A percentile compares a stretch with the other conserved stretches of the same genome.
Conservation (phyloP, 73 alveolate species). For the Symbiodinium pilosum region DNA sequence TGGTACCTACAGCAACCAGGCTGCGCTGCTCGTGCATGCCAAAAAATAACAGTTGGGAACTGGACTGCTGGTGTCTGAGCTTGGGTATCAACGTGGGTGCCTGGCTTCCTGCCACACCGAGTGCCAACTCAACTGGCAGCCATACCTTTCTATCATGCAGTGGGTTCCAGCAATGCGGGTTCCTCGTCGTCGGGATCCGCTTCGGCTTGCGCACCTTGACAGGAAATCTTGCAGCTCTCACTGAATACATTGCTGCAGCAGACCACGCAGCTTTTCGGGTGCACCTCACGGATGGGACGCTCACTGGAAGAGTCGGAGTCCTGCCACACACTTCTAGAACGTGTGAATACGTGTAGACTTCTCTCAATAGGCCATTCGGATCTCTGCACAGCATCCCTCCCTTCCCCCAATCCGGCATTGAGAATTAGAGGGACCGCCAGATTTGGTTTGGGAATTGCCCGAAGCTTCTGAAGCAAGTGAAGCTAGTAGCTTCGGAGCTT, state of each 20-base stretch:
- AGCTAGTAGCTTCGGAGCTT: no score
- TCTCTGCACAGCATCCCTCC: no score
- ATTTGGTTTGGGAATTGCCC: no score
- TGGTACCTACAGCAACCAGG: constrained; percentile 33
- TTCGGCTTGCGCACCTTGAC: not conserved
- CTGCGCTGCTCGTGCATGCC: not conserved
- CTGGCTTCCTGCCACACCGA: not conserved
- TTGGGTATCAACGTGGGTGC: not conserved
- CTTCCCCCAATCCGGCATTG: no score
- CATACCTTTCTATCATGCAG: no score
- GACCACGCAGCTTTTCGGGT: no score
- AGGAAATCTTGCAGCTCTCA: not conserved
- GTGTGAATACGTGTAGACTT: no score
- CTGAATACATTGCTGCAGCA: no score
- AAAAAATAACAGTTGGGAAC: not conserved
- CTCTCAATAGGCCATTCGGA: no score
- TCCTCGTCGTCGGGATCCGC: not conserved
- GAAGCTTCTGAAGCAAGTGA: no score
- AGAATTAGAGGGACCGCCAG: no score
- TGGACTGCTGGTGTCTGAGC: constrained; percentile 8
- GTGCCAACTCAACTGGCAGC: not conserved
- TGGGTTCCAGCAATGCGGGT: not conserved
- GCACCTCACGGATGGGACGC: constrained; percentile 1
- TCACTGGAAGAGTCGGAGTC: constrained; percentile 20
- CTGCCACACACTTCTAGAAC: no score